These are phyloP conservation scores for Phytophthora constricta DNA, from an alignment of 352 stramenopile species.

Conservation along the genomic window DNA sequence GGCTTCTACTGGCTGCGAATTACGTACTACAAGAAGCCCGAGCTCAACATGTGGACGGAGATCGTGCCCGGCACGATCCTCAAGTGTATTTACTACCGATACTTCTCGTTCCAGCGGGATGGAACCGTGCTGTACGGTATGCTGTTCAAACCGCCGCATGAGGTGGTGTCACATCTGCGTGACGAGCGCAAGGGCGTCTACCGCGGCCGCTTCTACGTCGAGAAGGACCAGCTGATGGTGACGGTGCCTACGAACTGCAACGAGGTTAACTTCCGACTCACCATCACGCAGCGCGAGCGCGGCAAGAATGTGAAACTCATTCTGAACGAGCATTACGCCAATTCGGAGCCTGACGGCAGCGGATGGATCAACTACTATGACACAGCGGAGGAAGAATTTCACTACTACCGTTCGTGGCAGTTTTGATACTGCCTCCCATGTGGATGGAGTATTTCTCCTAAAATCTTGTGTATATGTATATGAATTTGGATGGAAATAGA, in stretches of 20 bases:
- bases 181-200: constrained; percentile 54
- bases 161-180: constrained; percentile 46
- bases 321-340: constrained; percentile 73
- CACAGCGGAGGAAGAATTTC: constrained; percentile 76
- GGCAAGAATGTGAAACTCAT: constrained; percentile 69
- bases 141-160: constrained; percentile 76
- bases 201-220: constrained; percentile 65
- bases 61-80: constrained; percentile 74
- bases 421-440: constrained; percentile 36
- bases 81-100: constrained; percentile 85
- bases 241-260: constrained; percentile 73
- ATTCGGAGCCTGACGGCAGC: constrained; percentile 71
- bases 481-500: constrained; percentile 36
- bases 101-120: constrained; percentile 82
- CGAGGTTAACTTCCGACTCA: constrained; percentile 74
- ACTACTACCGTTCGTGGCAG: constrained; percentile 76
- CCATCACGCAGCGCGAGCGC: constrained; percentile 49
- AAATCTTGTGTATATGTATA: constrained; percentile 4
- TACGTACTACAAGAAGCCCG: constrained; percentile 87
- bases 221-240: constrained; percentile 70
- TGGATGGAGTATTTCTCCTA: constrained; percentile 1
- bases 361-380: constrained; percentile 77
- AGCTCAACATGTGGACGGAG: constrained; percentile 87
- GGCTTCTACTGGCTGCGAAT: constrained; percentile 83
- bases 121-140: constrained; percentile 79